Conservation (phyloP, 164 flowering plant species). For the Malania oleifera region DNA sequence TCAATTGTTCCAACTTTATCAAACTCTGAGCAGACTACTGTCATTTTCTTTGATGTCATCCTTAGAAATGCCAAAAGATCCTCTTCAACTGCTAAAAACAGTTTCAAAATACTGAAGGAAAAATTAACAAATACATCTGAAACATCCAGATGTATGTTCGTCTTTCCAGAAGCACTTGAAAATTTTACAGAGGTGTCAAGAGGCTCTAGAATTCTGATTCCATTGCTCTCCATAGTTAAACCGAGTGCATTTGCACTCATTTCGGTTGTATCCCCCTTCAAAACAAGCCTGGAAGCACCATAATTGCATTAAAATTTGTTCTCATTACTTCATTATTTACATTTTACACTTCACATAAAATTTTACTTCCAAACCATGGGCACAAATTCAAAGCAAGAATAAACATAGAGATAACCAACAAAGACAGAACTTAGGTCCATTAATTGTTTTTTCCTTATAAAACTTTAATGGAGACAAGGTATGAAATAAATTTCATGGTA, state of each 20-base stretch:
- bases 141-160: conserved; percentile 61
- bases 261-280: conserved; percentile 68
- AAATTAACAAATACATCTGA: conserved; percentile 94
- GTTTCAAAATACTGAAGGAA: conserved; percentile 83
- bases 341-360: not conserved
- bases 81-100: conserved; percentile 91
- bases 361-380: no score
- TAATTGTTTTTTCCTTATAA: not conserved
- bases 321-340: not conserved
- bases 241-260: conserved; percentile 78
- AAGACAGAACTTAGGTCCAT: not conserved
- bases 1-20: conserved; percentile 76
- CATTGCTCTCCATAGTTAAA: conserved; percentile 94
- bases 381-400: not conserved
- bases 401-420: not conserved
- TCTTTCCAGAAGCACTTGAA: conserved; percentile 80
- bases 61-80: conserved; percentile 84
- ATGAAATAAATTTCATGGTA: not conserved
- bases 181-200: conserved; percentile 70
- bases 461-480: not conserved
- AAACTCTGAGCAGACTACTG: conserved; percentile 76
- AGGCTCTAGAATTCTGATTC: conserved; percentile 86
- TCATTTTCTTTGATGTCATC: conserved; percentile 70
- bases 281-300: conserved; percentile 58
- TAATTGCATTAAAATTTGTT: conserved; percentile 15